Conservation (phyloP, 768 basidiomycete species). For the Auricularia auricula-judae region DNA sequence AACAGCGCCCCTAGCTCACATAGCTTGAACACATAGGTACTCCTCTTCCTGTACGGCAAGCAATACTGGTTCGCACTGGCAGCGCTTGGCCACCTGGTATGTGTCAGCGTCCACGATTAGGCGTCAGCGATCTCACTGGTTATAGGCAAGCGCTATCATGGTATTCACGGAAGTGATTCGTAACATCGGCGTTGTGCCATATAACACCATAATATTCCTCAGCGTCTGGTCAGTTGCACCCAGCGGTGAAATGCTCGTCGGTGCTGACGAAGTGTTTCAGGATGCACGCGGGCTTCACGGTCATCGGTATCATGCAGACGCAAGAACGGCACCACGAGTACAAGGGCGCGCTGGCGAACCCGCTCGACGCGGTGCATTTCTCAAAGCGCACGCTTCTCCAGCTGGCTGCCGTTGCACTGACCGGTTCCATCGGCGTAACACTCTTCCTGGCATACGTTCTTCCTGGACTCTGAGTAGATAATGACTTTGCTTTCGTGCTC, state of each 20-base stretch:
- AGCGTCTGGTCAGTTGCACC: background rate
- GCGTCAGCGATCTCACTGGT: background rate
- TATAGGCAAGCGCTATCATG: background rate
- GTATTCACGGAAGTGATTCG: conserved; percentile 1
- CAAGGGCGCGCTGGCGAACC: background rate
- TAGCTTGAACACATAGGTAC: background rate
- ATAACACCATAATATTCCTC: background rate
- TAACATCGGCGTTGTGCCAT: conserved; percentile 1
- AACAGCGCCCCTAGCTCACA: background rate
- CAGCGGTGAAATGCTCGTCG: background rate
- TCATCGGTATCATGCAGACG: background rate
- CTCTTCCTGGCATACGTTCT: background rate
- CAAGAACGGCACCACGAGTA: background rate
- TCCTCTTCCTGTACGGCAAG: conserved; percentile 1
- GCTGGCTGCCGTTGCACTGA: background rate
- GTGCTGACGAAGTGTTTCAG: background rate
- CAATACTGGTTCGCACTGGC: background rate
- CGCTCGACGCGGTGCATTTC: background rate
- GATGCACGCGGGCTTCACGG: background rate
- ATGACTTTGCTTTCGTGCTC: too few species aligned
- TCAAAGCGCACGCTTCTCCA: background rate
- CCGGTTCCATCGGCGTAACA: background rate
- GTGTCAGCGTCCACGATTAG: background rate
- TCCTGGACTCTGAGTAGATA: background rate
- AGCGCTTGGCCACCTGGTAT: background rate